A percentile compares a stretch with the other conserved stretches of the same genome.
Evolutionary conservation across 1,284 basidiomycete species (phyloP).

Genomic region (Malassezia arunalokei): DNA sequence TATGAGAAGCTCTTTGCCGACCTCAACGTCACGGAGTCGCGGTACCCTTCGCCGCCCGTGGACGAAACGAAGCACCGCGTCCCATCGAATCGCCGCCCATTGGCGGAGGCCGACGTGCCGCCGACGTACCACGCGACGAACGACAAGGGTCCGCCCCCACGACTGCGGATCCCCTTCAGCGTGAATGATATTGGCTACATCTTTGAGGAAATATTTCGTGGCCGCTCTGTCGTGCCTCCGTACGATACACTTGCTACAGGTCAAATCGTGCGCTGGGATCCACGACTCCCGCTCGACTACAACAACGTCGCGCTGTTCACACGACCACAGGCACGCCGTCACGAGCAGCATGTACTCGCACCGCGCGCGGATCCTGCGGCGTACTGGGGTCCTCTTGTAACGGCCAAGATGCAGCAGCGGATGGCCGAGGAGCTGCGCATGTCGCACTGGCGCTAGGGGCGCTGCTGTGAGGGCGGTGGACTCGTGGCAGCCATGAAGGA

Average conservation of each 20-base stretch:
- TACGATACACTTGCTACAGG: conserved; percentile 23
- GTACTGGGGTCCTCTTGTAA: conserved; percentile 36
- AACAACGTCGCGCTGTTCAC: conserved; percentile 38
- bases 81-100: background rate
- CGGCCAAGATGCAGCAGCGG: conserved; percentile 25
- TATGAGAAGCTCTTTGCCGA: conserved; percentile 32
- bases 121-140: conserved; percentile 3
- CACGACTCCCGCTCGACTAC: conserved; percentile 32
- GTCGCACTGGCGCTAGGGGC: conserved; percentile 12
- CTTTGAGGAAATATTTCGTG: conserved; percentile 39
- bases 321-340: conserved; percentile 29
- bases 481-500: background rate
- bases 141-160: conserved; percentile 6
- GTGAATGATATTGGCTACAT: conserved; percentile 39
- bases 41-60: conserved; percentile 17
- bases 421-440: conserved; percentile 31
- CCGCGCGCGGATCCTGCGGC: conserved; percentile 26
- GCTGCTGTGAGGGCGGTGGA: background rate
- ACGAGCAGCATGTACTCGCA: conserved; percentile 31
- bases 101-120: conserved; percentile 10
- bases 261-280: conserved; percentile 38
- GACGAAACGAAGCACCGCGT: background rate
- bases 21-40: conserved; percentile 18
- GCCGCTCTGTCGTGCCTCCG: conserved; percentile 35
- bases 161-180: conserved; percentile 30